These are phyloP conservation scores for Candida railenensis DNA, from an alignment of 805 yeast species.

Conservation along the genomic window DNA sequence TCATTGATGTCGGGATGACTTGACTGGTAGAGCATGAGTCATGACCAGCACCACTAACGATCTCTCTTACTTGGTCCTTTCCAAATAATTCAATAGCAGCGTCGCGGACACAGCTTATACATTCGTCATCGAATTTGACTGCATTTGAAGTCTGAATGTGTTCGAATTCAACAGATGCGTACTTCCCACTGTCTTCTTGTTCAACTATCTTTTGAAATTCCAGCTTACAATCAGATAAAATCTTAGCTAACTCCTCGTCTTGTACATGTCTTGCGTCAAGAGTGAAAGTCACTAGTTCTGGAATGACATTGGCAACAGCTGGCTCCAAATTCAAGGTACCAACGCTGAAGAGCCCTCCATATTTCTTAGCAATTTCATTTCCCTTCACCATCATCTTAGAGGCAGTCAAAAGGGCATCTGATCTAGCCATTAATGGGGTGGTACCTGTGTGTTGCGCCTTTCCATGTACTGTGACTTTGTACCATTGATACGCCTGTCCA, in stretches of 20 bases:
- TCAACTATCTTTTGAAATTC: conserved; percentile 37
- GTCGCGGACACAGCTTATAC: conserved; percentile 50
- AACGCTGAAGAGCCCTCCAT: conserved; percentile 55
- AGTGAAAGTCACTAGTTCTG: conserved; percentile 57
- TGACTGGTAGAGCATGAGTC: conserved; percentile 62
- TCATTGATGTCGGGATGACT: conserved; percentile 69
- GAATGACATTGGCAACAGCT: conserved; percentile 65
- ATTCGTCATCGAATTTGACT: conserved; percentile 51
- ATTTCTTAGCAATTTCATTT: conserved; percentile 51
- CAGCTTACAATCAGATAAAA: conserved; percentile 37
- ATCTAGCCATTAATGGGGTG: conserved; percentile 60
- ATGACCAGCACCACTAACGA: conserved; percentile 73
- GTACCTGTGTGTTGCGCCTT: conserved; percentile 74
- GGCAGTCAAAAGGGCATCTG: conserved; percentile 61
- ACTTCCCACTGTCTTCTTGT: conserved; percentile 11
- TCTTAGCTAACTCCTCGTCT: conserved; percentile 40
- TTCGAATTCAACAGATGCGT: conserved; percentile 36
- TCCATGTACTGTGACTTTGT: conserved; percentile 54
- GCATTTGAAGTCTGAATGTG: conserved; percentile 53
- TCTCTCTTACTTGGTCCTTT: conserved; percentile 39
- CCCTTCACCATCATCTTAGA: conserved; percentile 56
- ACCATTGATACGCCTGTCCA: conserved; percentile 68
- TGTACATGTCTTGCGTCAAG: conserved; percentile 58
- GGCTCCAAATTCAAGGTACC: conserved; percentile 61
- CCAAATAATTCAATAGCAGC: conserved; percentile 54